These are phyloP conservation scores for Thymus quinquecostatus DNA, from an alignment of 257 asterid genomes.

Conservation along the genomic window DNA sequence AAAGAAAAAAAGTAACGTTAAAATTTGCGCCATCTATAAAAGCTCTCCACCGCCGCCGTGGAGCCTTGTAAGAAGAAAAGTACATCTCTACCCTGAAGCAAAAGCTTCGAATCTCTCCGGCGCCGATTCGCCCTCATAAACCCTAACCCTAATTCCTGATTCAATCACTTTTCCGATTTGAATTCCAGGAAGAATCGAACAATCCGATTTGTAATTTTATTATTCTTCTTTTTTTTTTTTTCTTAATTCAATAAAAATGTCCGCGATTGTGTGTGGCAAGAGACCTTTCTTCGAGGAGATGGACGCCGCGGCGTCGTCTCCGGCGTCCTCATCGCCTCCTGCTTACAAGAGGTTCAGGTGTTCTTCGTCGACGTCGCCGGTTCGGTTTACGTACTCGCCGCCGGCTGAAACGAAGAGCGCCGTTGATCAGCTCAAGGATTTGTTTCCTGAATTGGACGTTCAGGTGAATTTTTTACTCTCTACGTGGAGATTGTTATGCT, in stretches of 20 bases:
- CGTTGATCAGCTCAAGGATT: constrained; percentile 59
- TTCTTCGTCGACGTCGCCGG: constrained; percentile 57
- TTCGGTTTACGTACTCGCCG: constrained; percentile 44
- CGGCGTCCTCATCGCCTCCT: constrained; percentile 54
- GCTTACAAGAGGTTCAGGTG: constrained; percentile 62
- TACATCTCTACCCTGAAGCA: constrained; percentile 34
- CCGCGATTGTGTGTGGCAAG: constrained; percentile 77
- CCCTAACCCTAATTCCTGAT: constrained; percentile 36
- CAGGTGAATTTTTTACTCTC: constrained; percentile 40
- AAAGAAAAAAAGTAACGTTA: background rate
- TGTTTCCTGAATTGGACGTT: constrained; percentile 60
- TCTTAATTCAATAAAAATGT: constrained; percentile 42
- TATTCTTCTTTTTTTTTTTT: constrained; percentile 1
- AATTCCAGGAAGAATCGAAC: constrained; percentile 11
- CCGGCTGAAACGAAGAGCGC: constrained; percentile 27
- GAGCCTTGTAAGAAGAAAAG: constrained; percentile 11
- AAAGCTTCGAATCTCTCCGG: constrained; percentile 46
- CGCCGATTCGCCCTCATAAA: constrained; percentile 20
- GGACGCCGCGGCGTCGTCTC: constrained; percentile 50
- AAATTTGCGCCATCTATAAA: constrained; percentile 18
- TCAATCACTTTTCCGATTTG: background rate
- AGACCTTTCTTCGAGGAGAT: constrained; percentile 79
- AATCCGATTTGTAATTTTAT: constrained; percentile 1
- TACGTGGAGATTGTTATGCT: background rate
- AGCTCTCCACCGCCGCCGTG: background rate